These are phyloP conservation scores for Wickerhamomyces hampshirensis DNA, from an alignment of 805 yeast species.

Conservation along the genomic window DNA sequence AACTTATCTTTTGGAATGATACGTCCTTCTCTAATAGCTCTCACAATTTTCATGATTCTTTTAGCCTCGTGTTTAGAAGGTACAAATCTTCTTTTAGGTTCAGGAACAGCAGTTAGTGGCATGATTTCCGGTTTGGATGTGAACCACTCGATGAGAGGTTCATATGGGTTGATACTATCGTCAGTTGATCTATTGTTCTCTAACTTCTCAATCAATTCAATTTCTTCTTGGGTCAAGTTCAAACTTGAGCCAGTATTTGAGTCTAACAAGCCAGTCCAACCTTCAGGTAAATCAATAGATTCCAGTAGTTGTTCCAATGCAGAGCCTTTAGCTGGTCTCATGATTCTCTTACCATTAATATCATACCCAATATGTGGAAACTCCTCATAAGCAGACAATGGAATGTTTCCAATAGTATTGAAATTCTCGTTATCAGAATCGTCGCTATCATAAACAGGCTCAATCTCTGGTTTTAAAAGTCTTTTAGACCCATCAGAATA, in stretches of 20 bases:
- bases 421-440: constrained; percentile 78
- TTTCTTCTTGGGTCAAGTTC: constrained; percentile 81
- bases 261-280: constrained; percentile 97
- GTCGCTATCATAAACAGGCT: constrained; percentile 92
- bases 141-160: constrained; percentile 94
- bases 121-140: constrained; percentile 76
- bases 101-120: constrained; percentile 93
- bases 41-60: constrained; percentile 91
- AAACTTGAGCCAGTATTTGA: constrained; percentile 81
- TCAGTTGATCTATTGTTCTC: constrained; percentile 83
- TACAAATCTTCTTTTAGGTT: constrained; percentile 94
- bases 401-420: constrained; percentile 92
- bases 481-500: constrained; percentile 81
- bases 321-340: constrained; percentile 97
- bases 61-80: constrained; percentile 97
- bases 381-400: constrained; percentile 90
- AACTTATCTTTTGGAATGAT: constrained; percentile 68
- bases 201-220: constrained; percentile 80
- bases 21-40: constrained; percentile 94
- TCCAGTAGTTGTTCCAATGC: constrained; percentile 90
- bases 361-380: constrained; percentile 97
- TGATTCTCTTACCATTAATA: constrained; percentile 94
- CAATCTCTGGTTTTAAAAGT: constrained; percentile 79
- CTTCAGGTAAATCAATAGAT: constrained; percentile 90
- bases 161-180: constrained; percentile 79